A percentile compares a stretch with the other conserved stretches of the same genome.
phyloP scores from a whole-genome alignment of 192 early-diverging fungal species.

The Umbelopsis ramanniana region DNA sequence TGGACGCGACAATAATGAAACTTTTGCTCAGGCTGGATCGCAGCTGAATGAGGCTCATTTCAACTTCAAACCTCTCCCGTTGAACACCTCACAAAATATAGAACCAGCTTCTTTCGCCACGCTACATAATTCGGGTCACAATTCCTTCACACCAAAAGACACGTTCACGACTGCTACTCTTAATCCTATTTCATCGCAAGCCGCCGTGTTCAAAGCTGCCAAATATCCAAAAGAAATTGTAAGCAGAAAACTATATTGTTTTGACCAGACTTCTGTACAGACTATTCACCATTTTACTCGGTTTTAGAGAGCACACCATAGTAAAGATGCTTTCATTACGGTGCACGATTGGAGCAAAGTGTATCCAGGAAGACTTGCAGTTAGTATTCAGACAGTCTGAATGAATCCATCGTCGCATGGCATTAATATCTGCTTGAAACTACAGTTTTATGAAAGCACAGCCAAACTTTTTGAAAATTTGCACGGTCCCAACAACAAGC shows the following conservation, averaged over 20 bases:
- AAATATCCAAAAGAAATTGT: conserved; percentile 16
- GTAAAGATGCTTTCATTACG: background rate
- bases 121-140: background rate
- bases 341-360: conserved; percentile 10
- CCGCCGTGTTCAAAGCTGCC: conserved; percentile 7
- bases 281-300: background rate
- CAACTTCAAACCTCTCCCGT: conserved; percentile 1
- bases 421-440: background rate
- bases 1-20: background rate
- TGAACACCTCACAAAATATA: background rate
- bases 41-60: background rate
- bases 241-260: background rate
- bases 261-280: background rate
- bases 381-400: background rate
- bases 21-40: background rate
- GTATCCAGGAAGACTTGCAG: background rate
- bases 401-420: background rate
- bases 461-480: conserved; percentile 9
- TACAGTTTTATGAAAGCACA: conserved; percentile 13
- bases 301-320: background rate
- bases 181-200: conserved; percentile 9
- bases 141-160: background rate
- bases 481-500: background rate
- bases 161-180: background rate
- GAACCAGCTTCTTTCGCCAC: background rate